Conservation (phyloP, 2,329 filamentous ascomycete genomes). For the Nothopassalora personata region DNA sequence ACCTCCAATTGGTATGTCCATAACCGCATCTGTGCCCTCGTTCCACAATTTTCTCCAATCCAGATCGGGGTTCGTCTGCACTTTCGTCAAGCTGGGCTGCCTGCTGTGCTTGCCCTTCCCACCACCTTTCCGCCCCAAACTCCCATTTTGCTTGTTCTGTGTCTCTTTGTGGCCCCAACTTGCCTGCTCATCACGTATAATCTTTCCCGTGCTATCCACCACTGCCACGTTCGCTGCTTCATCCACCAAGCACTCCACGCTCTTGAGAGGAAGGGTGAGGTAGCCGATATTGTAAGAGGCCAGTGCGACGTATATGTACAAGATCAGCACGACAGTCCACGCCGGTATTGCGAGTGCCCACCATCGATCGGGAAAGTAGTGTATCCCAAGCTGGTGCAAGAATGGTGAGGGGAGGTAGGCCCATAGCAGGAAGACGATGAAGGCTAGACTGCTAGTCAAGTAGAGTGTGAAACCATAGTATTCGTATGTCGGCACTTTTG, state of each 20-base stretch:
- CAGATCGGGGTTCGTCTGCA: constrained; percentile 34
- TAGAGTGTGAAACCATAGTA: constrained; percentile 99
- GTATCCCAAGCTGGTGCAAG: constrained; percentile 85
- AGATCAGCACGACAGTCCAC: constrained; percentile 79
- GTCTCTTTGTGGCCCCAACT: constrained; percentile 21
- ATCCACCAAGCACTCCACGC: constrained; percentile 86
- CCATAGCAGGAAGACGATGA: constrained; percentile 71
- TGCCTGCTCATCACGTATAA: constrained; percentile 35
- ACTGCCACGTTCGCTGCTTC: constrained; percentile 80
- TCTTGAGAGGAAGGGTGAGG: constrained; percentile 72
- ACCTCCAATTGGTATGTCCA: constrained; percentile 92
- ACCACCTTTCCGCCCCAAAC: constrained; percentile 34
- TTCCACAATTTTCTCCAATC: constrained; percentile 85
- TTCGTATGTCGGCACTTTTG: constrained; percentile 97
- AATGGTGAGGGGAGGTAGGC: constrained; percentile 88
- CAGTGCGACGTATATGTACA: constrained; percentile 92
- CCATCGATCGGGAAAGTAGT: constrained; percentile 97
- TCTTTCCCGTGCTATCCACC: constrained; percentile 65
- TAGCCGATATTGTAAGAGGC: constrained; percentile 87
- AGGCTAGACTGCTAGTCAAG: constrained; percentile 76
- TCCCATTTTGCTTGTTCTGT: constrained; percentile 14
- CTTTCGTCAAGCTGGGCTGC: constrained; percentile 31
- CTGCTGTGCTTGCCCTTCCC: constrained; percentile 34
- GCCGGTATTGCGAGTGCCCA: constrained; percentile 91
- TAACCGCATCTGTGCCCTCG: constrained; percentile 88